These are phyloP conservation scores for Chrysanthemum seticuspe DNA, from an alignment of 129 eudicot genomes.

Conservation along the genomic window DNA sequence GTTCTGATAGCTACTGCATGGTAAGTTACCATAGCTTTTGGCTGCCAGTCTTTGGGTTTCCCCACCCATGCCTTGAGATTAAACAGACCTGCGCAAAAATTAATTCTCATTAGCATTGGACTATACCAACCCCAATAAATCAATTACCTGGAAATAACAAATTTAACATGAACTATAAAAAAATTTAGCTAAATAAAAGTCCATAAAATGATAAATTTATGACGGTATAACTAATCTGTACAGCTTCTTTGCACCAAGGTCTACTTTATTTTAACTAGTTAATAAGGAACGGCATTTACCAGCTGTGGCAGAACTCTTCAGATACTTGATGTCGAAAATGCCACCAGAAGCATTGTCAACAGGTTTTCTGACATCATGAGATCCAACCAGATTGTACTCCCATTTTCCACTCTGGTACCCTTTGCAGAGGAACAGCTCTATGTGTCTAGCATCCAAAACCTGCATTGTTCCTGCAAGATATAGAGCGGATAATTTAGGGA, in stretches of 20 bases:
- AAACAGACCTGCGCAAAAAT: constrained; percentile 50
- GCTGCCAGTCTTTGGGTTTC: constrained; percentile 73
- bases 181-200: neutral
- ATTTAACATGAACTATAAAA: neutral
- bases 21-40: constrained; percentile 73
- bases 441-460: constrained; percentile 81
- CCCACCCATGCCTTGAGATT: constrained; percentile 88
- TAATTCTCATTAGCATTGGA: neutral
- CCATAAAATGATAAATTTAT: neutral
- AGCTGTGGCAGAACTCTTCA: constrained; percentile 67
- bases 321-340: constrained; percentile 68
- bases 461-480: constrained; percentile 90
- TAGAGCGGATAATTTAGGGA: neutral
- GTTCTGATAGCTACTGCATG: constrained; percentile 93
- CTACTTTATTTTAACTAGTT: constrained; percentile 6
- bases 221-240: constrained; percentile 6
- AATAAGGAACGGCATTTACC: constrained; percentile 40
- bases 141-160: neutral
- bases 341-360: constrained; percentile 78
- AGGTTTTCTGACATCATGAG: constrained; percentile 54
- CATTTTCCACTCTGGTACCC: constrained; percentile 75
- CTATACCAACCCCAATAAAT: neutral
- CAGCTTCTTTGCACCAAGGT: neutral
- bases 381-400: constrained; percentile 67
- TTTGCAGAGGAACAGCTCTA: constrained; percentile 72